Evolutionary conservation across 352 stramenopile species (phyloP), one percentile per base, ranked within the genome.

Genomic region (Thalassiosira hispida): DNA sequence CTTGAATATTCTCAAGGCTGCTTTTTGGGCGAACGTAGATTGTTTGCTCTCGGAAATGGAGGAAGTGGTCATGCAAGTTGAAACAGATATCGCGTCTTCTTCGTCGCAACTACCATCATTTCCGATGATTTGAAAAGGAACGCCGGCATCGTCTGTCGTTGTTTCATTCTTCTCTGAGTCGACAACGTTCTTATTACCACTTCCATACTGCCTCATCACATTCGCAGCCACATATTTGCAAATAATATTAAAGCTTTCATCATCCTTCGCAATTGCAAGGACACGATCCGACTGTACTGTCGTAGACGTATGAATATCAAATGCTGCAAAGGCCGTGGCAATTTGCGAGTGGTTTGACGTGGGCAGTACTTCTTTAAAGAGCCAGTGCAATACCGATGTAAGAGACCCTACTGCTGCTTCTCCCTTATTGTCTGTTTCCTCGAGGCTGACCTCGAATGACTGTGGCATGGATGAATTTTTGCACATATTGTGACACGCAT

Each of bases 211-310:
- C 29, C 46, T 73, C 27, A 49, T 84, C 14, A 89, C 78, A 33
- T 20, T 64, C 16, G 74, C 61, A 8, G 75, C 59, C 8, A 90
- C 63, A 40, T 85, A 74, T 27, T 77, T 55, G 46, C 86, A 91
- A 51, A 92, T 79, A 8, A 55, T 42, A 73, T 92, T 90, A n/a
- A 92, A 88, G 66, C 88, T 86, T 16, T 63, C 46, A 22, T 88
- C 70, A 55, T 87, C 69, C 18, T 81, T 77, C 42, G 62, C 67
- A 60, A 85, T 85, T 6, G 77, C 77, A 29, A 74, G 46, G 35
- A 85, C 25, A 8, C 77, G 71, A 67, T 57, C 64, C 33, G 71
- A 55, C 38, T 81, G 77, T 9, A 85, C 77, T 16, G 77, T 59
- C 1, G 71, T 85, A 31, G 72, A 80, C 20, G 73, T 81, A 38